Percentiles rank a stretch among this genome's conserved stretches.
Conservation (phyloP, 768 basidiomycete species). For the Russula vinacea region DNA sequence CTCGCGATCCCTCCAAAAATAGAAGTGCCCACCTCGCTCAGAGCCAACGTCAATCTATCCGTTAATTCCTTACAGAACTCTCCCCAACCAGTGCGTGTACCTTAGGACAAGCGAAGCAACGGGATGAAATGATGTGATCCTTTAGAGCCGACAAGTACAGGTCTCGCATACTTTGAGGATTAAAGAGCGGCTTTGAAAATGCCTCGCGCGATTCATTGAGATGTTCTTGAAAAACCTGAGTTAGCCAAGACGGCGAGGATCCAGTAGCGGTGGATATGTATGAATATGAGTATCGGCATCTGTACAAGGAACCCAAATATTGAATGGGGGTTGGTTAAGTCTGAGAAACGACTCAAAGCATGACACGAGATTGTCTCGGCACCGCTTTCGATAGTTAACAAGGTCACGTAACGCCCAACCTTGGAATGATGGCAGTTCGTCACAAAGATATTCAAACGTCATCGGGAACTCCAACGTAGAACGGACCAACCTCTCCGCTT, state of each 20-base stretch:
- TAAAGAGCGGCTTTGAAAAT: neutral
- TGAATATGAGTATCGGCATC: too few relatives aligned
- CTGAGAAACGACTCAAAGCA: constrained; percentile 3
- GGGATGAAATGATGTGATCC: neutral
- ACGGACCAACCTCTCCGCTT: neutral
- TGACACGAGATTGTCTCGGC: constrained; percentile 2
- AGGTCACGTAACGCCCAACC: constrained; percentile 1
- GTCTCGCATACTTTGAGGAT: neutral
- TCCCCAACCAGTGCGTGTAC: neutral
- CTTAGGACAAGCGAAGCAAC: neutral
- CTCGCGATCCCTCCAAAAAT: neutral
- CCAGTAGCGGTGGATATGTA: neutral
- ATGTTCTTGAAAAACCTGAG: neutral
- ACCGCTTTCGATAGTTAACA: neutral
- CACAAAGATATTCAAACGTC: constrained; percentile 1
- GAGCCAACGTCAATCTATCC: neutral
- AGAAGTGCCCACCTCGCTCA: neutral
- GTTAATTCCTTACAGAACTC: neutral
- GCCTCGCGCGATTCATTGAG: neutral
- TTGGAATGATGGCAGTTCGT: constrained; percentile 4
- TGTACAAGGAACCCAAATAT: neutral
- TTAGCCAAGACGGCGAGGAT: neutral
- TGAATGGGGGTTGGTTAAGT: neutral
- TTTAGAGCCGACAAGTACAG: neutral
- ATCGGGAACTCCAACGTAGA: constrained; percentile 4